phyloP scores from a whole-genome alignment of 805 yeast species.

The Ascoidea asiatica region DNA sequence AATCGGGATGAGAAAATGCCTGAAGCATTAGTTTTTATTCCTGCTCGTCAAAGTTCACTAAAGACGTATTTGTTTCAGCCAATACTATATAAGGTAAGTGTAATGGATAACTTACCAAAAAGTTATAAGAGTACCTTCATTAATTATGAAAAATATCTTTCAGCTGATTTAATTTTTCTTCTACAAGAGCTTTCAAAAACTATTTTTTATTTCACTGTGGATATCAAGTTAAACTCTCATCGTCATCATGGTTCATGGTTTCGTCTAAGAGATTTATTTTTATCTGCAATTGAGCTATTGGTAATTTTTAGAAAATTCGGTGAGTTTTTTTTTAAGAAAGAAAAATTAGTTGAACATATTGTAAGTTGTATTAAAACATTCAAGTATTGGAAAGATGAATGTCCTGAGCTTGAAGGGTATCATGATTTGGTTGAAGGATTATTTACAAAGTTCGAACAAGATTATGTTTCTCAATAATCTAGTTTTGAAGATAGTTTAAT shows the following conservation, averaged over 20 bases:
- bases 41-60: too few species aligned
- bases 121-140: too few species aligned
- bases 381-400: constrained; percentile 9
- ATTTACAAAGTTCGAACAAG: neutral
- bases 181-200: too few species aligned
- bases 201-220: too few species aligned
- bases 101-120: too few species aligned
- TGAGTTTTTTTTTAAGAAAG: constrained; percentile 5
- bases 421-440: neutral
- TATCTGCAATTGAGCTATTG: constrained; percentile 5
- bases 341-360: constrained; percentile 2
- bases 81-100: too few species aligned
- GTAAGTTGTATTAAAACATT: constrained; percentile 4
- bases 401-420: constrained; percentile 1
- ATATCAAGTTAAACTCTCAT: neutral
- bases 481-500: neutral
- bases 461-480: neutral
- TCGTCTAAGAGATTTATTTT: constrained; percentile 9
- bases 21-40: too few species aligned
- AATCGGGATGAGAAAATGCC: too few species aligned
- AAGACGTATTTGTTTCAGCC: too few species aligned
- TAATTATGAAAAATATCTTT: too few species aligned
- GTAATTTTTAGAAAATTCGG: constrained; percentile 10
- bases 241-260: constrained; percentile 9
- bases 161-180: too few species aligned